Evolutionary conservation across 1,284 basidiomycete species (phyloP), one percentile per base, ranked within the genome.

Genomic region (Cryptococcus sp.): DNA sequence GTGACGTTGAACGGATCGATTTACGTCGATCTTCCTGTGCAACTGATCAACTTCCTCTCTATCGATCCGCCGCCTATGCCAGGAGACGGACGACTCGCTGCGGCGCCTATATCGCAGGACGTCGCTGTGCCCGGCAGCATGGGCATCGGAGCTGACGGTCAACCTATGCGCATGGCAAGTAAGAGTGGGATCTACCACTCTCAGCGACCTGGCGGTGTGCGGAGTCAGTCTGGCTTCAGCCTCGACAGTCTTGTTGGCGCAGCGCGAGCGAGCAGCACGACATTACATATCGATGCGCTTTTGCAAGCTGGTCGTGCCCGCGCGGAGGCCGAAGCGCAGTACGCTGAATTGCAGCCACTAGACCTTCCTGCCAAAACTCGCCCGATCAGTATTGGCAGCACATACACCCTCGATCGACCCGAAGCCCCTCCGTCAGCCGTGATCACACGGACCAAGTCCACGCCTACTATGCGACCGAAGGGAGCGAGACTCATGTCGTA

Each of bases 1-100:
- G 85, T 93, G 23, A 85, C 85, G 1, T 79, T 91, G 50, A 85
- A 85, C 65, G 86, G 86, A 17, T 82, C 85, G 2, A 81, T 92
- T 48, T 76, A 72, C 58, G 74, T 78, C 54, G 78, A 79, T 54
- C 56, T 78, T 3, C 78, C 78, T 0, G 53, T 79, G 42, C 66
- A 69, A 17, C 62, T 78, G 19, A 78, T 79, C 70, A 78, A 77
- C 56, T 79, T 78, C 65, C 62, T 78, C 35, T 78, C 76, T 3
- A 76, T 79, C 58, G 78, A 79, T 57, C 78, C 78, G 13, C 78
- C 78, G 13, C 51, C 72, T 0, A 75, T 76, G 73, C 73, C 74
- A 0, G 64, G 70, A 35, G 70, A 73, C 43, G 62, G 66, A 13
- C 50, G 60, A 16, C 45, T 55, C 15, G 11, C 52, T 11, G 10